A percentile compares a stretch with the other conserved stretches of the same genome.
phyloP scores from a whole-genome alignment of 2,329 filamentous ascomycete genomes.

The Arthroderma sp. region DNA sequence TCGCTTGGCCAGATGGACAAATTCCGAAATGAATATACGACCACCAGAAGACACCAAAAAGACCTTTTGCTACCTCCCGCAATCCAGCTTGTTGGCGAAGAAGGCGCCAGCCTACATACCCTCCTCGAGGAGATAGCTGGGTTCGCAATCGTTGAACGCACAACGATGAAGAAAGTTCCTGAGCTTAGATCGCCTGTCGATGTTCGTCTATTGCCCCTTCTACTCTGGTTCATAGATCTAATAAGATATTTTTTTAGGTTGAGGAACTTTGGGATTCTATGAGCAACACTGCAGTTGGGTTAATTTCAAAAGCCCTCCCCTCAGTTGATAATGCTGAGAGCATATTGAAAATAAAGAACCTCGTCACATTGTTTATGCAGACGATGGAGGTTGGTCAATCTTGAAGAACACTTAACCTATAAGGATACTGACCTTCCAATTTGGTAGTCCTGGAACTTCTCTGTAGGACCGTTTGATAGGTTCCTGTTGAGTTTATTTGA shows the following conservation, averaged over 20 bases:
- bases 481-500: conserved; percentile 83
- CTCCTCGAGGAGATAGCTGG: conserved; percentile 87
- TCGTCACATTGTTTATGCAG: conserved; percentile 88
- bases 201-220: conserved; percentile 37
- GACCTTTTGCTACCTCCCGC: conserved; percentile 70
- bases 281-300: conserved; percentile 71
- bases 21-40: conserved; percentile 83
- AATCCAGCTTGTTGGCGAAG: conserved; percentile 66
- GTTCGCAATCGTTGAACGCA: conserved; percentile 91
- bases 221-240: conserved; percentile 3
- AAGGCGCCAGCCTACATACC: conserved; percentile 75
- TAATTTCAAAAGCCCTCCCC: conserved; percentile 67
- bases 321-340: conserved; percentile 79
- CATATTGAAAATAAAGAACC: conserved; percentile 85
- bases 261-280: conserved; percentile 98
- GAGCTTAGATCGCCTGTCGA: conserved; percentile 72
- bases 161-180: conserved; percentile 75
- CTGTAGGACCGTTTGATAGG: conserved; percentile 65
- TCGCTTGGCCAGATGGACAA: conserved; percentile 84
- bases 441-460: conserved; percentile 70
- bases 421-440: neutral
- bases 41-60: conserved; percentile 79
- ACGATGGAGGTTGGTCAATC: conserved; percentile 69
- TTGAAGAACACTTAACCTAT: neutral
- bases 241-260: conserved; percentile 42